phyloP scores from a whole-genome alignment of 2,329 filamentous ascomycete genomes.

The Daldinia sp. region DNA sequence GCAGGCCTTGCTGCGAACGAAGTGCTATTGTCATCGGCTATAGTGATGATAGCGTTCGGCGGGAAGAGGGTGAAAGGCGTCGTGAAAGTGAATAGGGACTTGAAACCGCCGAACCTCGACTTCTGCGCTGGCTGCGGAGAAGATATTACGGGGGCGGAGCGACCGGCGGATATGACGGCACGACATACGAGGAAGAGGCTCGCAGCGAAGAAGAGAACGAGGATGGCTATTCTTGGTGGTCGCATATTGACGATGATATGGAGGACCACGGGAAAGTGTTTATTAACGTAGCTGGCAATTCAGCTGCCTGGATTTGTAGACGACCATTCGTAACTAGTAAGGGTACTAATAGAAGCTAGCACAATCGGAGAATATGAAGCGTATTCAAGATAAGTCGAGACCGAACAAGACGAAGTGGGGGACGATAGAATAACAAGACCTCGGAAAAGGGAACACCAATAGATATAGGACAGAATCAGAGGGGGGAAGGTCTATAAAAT shows the following conservation, averaged over 20 bases:
- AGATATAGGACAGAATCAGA: constrained; percentile 6
- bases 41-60: constrained; percentile 91
- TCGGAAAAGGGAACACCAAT: constrained; percentile 4
- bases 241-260: constrained; percentile 55
- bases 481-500: constrained; percentile 11
- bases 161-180: constrained; percentile 54
- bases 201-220: constrained; percentile 62
- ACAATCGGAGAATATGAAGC: constrained; percentile 2
- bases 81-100: constrained; percentile 73
- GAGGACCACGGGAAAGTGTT: constrained; percentile 9
- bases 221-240: constrained; percentile 61
- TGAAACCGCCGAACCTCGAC: constrained; percentile 60
- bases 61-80: constrained; percentile 89
- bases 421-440: constrained; percentile 5
- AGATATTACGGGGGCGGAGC: constrained; percentile 41
- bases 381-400: constrained; percentile 20
- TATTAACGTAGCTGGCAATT: constrained; percentile 41
- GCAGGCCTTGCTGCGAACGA: constrained; percentile 94
- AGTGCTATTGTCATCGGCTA: constrained; percentile 97
- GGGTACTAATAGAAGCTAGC: constrained; percentile 13
- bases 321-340: constrained; percentile 38
- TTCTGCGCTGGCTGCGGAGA: constrained; percentile 45
- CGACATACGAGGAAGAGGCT: constrained; percentile 65
- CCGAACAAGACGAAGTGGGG: constrained; percentile 18
- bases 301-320: constrained; percentile 37